These are phyloP conservation scores for Alternaria metachromatica DNA, from an alignment of 2,329 filamentous ascomycete genomes.

Conservation along the genomic window DNA sequence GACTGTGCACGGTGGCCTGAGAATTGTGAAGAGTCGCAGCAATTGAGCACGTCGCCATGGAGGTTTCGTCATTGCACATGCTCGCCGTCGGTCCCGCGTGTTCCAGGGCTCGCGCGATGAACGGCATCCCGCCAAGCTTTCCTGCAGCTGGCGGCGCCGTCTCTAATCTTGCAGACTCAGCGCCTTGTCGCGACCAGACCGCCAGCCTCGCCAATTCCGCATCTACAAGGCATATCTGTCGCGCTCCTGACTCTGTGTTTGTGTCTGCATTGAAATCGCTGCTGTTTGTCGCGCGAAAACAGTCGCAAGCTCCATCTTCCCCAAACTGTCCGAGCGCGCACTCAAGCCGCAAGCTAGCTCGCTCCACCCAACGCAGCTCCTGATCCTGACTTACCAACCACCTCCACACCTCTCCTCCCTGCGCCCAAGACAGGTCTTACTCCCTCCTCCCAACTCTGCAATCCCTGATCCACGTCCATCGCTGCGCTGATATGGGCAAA, in stretches of 20 bases:
- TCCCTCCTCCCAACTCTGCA: slow-evolving; percentile 19
- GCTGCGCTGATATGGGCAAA: slow-evolving; percentile 62
- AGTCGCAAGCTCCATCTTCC: slow-evolving; percentile 25
- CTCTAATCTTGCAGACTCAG: slow-evolving; percentile 14
- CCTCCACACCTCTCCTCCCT: slow-evolving; percentile 24
- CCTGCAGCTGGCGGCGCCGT: slow-evolving; percentile 18
- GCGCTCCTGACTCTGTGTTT: slow-evolving; percentile 13
- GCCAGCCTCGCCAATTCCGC: slow-evolving; percentile 30
- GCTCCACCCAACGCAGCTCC: slow-evolving; percentile 28
- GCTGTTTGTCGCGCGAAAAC: slow-evolving; percentile 1
- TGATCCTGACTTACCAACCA: slow-evolving; percentile 32
- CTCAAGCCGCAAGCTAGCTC: slow-evolving; percentile 28
- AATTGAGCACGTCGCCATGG: slow-evolving; percentile 20
- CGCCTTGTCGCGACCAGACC: slow-evolving; percentile 12
- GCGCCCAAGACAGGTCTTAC: slow-evolving; percentile 39
- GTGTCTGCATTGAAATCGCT: slow-evolving; percentile 14
- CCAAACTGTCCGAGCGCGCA: slow-evolving; percentile 32
- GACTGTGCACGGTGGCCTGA: slow-evolving; percentile 15
- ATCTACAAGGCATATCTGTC: neutral
- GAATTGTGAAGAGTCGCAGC: neutral
- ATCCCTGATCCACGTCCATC: slow-evolving; percentile 23
- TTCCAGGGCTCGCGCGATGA: slow-evolving; percentile 10
- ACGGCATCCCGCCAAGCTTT: slow-evolving; percentile 17
- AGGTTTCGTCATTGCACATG: slow-evolving; percentile 30
- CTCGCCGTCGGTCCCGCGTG: slow-evolving; percentile 1